Base-by-base conservation (phyloP, 495 filamentous ascomycete genomes). In the Filosporella fistucella region DNA sequence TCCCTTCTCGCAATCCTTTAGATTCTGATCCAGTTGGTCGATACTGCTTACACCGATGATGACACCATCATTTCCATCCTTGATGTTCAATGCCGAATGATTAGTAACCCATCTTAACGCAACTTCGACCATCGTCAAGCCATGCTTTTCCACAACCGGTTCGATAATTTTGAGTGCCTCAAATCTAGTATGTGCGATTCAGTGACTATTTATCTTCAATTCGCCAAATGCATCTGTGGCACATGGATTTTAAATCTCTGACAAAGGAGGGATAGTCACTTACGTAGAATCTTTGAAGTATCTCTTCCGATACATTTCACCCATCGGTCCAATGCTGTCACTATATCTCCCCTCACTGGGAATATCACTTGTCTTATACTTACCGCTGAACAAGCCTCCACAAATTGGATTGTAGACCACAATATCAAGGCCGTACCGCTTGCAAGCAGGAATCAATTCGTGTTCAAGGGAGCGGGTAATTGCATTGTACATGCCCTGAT, bases 341-440 rank as follows among this genome's bases (percentile, higher is more conserved):
- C 76, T 81, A 65, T 81, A 95, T 12, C 91, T 76, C 4, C 91
- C 89, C 37, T 80, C 75, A 0, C 63, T 60, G 4, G 87, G 86
- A 0, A 83, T 65, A 59, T 87, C 85, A 23, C 63, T 66, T 28
- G 76, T 75, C 68, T 88, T 90, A 69, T 89, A 90, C 60, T 93
- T 93, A 43, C 90, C 88, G 20, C 82, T 84, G 59, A 95, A 85
- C 16, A 95, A 63, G 0, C 91, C 91, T 4, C 89, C 90, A 9
- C 87, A 88, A 41, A 87, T 68, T 0, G 91, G 91, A 63, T 95
- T 95, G 66, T 96, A 95, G n/a, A 91, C 72, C 21, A 95, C 89
- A 20, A 95, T 77, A 50, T 93, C 86, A 22, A 96, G 70, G 0
- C 88, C 86, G 59, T 91, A 95, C 13, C 88, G 80, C n/a, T 81